A percentile compares a stretch with the other conserved stretches of the same genome.
These are phyloP conservation scores for Cunninghamia lanceolata DNA, from an alignment of 75 land plant genomes.

Conservation along the genomic window DNA sequence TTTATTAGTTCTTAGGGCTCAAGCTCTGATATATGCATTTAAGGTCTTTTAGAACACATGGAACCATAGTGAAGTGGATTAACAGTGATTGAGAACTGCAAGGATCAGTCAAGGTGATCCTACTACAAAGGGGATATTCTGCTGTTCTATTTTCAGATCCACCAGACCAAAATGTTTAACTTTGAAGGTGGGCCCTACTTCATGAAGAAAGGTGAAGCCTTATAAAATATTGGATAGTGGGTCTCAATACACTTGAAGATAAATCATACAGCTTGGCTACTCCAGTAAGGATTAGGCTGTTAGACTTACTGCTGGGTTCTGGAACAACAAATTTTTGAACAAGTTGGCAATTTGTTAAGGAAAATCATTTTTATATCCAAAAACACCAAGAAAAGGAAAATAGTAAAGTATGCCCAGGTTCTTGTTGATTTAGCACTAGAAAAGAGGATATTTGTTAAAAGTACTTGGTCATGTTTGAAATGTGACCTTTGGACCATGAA, in stretches of 20 bases:
- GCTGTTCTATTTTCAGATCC: not conserved
- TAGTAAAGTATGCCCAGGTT: not conserved
- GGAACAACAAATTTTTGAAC: not conserved
- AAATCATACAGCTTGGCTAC: not conserved
- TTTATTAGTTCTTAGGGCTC: not conserved
- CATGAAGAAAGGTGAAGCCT: not conserved
- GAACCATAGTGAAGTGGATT: not conserved
- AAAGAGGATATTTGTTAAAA: not conserved
- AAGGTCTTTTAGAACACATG: not conserved
- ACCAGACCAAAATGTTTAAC: not conserved
- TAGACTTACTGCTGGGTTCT: not conserved
- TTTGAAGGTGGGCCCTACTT: not conserved
- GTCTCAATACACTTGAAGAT: not conserved
- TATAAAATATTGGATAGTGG: not conserved
- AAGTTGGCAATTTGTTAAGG: no score
- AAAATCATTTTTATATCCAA: not conserved
- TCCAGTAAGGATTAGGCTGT: not conserved
- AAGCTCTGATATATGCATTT: not conserved
- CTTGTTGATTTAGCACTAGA: not conserved
- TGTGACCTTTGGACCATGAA: not conserved
- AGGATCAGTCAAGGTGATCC: not conserved
- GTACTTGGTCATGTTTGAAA: not conserved
- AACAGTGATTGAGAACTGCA: not conserved
- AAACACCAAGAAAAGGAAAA: not conserved
- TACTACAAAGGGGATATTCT: not conserved